phyloP scores from a whole-genome alignment of 225 moss, liverwort and hornwort genomes.

The Pseudoscleropodium purum region DNA sequence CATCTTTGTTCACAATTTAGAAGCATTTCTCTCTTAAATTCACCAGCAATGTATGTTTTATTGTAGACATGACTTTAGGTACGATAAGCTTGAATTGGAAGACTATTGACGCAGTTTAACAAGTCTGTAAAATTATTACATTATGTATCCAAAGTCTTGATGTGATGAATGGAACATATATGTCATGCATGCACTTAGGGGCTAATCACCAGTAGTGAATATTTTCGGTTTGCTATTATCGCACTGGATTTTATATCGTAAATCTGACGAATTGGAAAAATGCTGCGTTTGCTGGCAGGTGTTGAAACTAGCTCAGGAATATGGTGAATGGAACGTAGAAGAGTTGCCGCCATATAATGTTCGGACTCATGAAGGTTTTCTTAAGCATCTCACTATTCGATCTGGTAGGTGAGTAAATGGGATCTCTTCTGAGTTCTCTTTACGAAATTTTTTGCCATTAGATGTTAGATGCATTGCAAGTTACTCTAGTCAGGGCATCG shows the following conservation, averaged over 20 bases:
- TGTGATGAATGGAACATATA: not conserved
- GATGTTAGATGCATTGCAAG: not conserved
- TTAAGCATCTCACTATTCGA: constrained; percentile 86
- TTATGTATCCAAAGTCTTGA: not conserved
- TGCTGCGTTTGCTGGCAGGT: constrained; percentile 38
- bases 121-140: not conserved
- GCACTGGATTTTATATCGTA: not conserved
- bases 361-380: constrained; percentile 68
- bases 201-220: not conserved
- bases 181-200: not conserved
- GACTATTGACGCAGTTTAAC: not conserved
- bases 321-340: constrained; percentile 48
- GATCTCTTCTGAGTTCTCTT: not conserved
- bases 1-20: not conserved
- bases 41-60: not conserved
- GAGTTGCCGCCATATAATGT: constrained; percentile 72
- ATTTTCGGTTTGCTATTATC: not conserved
- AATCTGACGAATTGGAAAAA: not conserved
- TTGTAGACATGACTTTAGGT: not conserved
- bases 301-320: constrained; percentile 57
- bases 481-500: not conserved
- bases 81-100: not conserved
- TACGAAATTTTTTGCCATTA: not conserved
- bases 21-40: not conserved
- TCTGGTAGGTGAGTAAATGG: constrained; percentile 72